Evolutionary conservation across 2,329 filamentous ascomycete genomes (phyloP), one percentile per base, ranked within the genome.

Genomic region (Cladosporium sp.): DNA sequence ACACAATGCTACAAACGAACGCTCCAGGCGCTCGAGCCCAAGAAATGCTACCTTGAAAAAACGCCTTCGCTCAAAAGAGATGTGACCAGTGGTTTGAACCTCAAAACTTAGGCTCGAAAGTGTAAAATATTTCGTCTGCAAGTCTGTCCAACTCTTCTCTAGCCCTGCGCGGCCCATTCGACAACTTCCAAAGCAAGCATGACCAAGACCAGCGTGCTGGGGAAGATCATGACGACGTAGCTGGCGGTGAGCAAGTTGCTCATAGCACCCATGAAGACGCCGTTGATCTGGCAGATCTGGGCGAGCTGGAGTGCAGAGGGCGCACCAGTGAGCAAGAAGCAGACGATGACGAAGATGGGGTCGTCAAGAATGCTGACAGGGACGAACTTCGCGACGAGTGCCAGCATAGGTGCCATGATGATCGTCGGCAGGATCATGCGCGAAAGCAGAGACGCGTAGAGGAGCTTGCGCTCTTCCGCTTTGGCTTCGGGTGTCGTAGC

Each of bases 281-380:
- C 88, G 75, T 99, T 99, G 77, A 97, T 89, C 81, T 97, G 94
- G 77, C 94, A 99, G 61, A 99, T 99, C 77, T 99, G 94, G 6
- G 94, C 93, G 70, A 99, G 79, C 76, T 99, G 94, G 64, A 99
- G 80, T 25, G 94, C 94, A 63, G 89, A 95, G 5, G 94, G 94
- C 3, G 94, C 94, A 37, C 94, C 94, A 0, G 91, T 93, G 65
- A 99, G 88, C 64, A 99, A 80, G 82, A 97, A 99, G 76, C 92
- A 97, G 37, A 99, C 94, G 66, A 99, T 90, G 66, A 99, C 87
- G 74, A 99, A 99, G 68, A 99, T 99, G 9, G 94, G 94, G 71
- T 99, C 94, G 72, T 95, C 94, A 36, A 99, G 80, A 67, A 99
- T 97, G 78, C 90, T 95, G 69, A 99, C 83, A 2, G 91, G 91